Conservation (phyloP, 1,139 yeast species). For the Suhomyces maxii region DNA sequence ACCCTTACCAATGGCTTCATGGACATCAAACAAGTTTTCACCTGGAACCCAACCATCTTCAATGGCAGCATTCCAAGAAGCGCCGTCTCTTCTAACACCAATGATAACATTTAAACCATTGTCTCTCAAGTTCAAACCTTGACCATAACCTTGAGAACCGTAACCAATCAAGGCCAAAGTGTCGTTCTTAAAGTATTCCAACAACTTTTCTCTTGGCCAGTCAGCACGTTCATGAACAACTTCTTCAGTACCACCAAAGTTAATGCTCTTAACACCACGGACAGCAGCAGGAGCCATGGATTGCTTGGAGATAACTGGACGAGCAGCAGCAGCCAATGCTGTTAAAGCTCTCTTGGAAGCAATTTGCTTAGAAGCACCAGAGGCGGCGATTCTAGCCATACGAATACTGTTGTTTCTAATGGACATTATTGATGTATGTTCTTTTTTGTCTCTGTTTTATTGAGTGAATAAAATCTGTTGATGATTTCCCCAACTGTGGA, state of each 20-base stretch:
- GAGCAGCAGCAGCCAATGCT: constrained; percentile 53
- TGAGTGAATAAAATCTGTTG: constrained; percentile 4
- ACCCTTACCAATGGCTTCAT: constrained; percentile 90
- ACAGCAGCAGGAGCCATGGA: constrained; percentile 40
- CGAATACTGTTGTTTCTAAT: constrained; percentile 64
- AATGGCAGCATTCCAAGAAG: constrained; percentile 98
- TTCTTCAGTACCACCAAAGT: constrained; percentile 95
- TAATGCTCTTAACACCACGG: constrained; percentile 94
- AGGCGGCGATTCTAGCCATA: constrained; percentile 61
- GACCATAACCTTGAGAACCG: constrained; percentile 99
- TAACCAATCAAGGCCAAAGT: constrained; percentile 97
- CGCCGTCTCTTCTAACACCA: constrained; percentile 98
- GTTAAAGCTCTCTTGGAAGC: constrained; percentile 68
- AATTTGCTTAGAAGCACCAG: constrained; percentile 49
- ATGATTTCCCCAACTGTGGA: background rate
- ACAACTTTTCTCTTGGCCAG: constrained; percentile 98
- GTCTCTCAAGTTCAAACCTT: constrained; percentile 98
- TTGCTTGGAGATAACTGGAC: constrained; percentile 45
- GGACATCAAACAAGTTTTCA: constrained; percentile 92
- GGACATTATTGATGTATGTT: constrained; percentile 47
- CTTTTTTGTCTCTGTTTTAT: too few relatives aligned
- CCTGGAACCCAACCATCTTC: constrained; percentile 99
- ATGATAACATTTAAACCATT: constrained; percentile 95
- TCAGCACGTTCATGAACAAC: constrained; percentile 97
- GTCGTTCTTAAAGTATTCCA: constrained; percentile 96